Evolutionary conservation across 768 basidiomycete species (phyloP).

Genomic region (Termitomyces sp.): DNA sequence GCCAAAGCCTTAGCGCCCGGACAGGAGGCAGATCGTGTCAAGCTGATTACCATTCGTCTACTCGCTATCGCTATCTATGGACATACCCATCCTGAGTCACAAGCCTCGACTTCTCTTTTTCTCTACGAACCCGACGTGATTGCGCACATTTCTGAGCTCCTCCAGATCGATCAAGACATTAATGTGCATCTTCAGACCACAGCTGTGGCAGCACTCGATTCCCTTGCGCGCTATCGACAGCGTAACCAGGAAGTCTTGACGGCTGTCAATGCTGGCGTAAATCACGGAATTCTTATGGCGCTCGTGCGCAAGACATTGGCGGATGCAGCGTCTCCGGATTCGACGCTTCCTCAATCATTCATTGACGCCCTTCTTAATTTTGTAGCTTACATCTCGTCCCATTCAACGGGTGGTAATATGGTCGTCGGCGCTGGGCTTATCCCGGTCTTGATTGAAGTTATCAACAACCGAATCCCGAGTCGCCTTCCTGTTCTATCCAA

Average conservation of each 20-base stretch:
- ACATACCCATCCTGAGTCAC: constrained; percentile 76
- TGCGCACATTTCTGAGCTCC: constrained; percentile 79
- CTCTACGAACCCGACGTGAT: constrained; percentile 94
- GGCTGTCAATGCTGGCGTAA: constrained; percentile 91
- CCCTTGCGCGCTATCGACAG: constrained; percentile 76
- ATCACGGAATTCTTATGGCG: constrained; percentile 92
- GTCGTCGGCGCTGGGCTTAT: constrained; percentile 91
- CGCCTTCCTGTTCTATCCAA: constrained; percentile 79
- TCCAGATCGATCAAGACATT: constrained; percentile 74
- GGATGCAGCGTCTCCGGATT: constrained; percentile 64
- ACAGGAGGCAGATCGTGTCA: constrained; percentile 61
- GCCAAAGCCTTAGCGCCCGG: constrained; percentile 62
- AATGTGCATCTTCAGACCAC: constrained; percentile 73
- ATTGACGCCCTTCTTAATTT: constrained; percentile 84
- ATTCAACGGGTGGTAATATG: constrained; percentile 86
- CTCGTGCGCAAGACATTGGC: constrained; percentile 76
- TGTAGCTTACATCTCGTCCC: constrained; percentile 80
- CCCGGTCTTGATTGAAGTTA: constrained; percentile 82
- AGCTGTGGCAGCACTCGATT: constrained; percentile 87
- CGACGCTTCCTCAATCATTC: constrained; percentile 64
- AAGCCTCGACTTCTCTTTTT: constrained; percentile 78
- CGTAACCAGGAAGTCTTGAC: constrained; percentile 85
- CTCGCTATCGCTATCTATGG: constrained; percentile 89
- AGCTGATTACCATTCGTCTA: constrained; percentile 75
- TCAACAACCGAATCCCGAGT: constrained; percentile 68